Conservation (phyloP, 306 rosid species). For the Prunus davidiana region DNA sequence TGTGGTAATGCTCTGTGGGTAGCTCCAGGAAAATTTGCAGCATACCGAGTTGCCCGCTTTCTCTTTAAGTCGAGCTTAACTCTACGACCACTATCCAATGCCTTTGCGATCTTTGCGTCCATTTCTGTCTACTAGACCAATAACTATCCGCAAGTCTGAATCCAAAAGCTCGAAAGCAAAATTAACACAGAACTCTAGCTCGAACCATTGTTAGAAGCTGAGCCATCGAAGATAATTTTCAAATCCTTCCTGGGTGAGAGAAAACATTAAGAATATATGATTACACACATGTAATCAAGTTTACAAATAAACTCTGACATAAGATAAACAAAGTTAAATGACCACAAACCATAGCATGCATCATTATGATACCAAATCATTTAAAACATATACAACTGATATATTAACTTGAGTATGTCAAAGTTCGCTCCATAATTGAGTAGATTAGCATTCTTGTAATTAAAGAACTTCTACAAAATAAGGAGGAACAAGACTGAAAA, state of each 20-base stretch:
- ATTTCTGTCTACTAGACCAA: conserved; percentile 52
- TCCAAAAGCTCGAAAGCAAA: conserved; percentile 41
- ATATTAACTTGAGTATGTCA: not conserved
- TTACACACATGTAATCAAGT: not conserved
- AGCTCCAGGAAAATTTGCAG: conserved; percentile 37
- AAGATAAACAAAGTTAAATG: not conserved
- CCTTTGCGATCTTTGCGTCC: conserved; percentile 58
- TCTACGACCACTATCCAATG: conserved; percentile 50
- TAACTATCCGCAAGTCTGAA: conserved; percentile 46
- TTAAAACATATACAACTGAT: too few relatives aligned
- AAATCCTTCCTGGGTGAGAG: conserved; percentile 61
- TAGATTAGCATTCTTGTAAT: not conserved
- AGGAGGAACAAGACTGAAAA: not conserved
- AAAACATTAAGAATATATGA: conserved; percentile 19
- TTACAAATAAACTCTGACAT: not conserved
- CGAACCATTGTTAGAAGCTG: conserved; percentile 33
- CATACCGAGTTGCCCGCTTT: conserved; percentile 45
- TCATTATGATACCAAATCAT: not conserved
- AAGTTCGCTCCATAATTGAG: not conserved
- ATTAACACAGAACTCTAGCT: conserved; percentile 32
- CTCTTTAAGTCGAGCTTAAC: conserved; percentile 44
- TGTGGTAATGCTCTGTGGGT: conserved; percentile 27
- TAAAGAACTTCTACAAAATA: not conserved
- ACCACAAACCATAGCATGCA: not conserved
- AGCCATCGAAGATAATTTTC: conserved; percentile 31